These are phyloP conservation scores for Graphiopsis chlorocephala DNA, from an alignment of 2,329 filamentous ascomycete species.

Conservation along the genomic window DNA sequence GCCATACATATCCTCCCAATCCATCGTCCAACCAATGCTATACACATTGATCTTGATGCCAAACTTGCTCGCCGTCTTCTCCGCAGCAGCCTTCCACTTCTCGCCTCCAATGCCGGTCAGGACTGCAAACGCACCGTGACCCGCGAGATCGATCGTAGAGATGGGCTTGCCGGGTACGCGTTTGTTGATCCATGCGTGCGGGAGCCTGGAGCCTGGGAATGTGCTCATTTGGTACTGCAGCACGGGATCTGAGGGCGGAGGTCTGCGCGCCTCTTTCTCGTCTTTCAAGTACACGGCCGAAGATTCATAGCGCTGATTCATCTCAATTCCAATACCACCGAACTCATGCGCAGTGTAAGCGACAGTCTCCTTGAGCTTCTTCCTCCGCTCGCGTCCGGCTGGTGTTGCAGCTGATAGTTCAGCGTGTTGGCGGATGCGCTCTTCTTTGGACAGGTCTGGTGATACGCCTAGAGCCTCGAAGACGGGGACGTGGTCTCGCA, in stretches of 20 bases:
- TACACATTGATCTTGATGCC: constrained; percentile 50
- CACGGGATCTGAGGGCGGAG: constrained; percentile 38
- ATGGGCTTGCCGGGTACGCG: constrained; percentile 43
- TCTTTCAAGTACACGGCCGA: constrained; percentile 35
- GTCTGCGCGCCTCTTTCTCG: constrained; percentile 25
- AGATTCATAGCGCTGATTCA: constrained; percentile 56
- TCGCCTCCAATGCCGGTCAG: constrained; percentile 54
- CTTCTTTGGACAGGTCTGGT: constrained; percentile 21
- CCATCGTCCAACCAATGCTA: constrained; percentile 56
- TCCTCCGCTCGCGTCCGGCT: constrained; percentile 39
- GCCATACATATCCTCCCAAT: constrained; percentile 62
- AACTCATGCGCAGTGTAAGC: constrained; percentile 40
- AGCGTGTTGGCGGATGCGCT: constrained; percentile 29
- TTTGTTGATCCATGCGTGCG: constrained; percentile 61
- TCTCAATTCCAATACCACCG: constrained; percentile 57
- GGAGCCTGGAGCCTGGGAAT: constrained; percentile 58
- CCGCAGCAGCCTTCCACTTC: constrained; percentile 53
- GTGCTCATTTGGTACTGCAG: constrained; percentile 42
- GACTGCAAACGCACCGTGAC: constrained; percentile 49
- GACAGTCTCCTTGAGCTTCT: constrained; percentile 30
- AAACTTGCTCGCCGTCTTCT: constrained; percentile 37
- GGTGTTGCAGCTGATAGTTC: constrained; percentile 29
- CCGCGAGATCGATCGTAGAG: constrained; percentile 61
- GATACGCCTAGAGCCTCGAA: constrained; percentile 32
- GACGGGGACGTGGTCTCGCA: constrained; percentile 48